phyloP scores from a whole-genome alignment of 192 early-diverging fungal genomes.

The Umbelopsis ramanniana region DNA sequence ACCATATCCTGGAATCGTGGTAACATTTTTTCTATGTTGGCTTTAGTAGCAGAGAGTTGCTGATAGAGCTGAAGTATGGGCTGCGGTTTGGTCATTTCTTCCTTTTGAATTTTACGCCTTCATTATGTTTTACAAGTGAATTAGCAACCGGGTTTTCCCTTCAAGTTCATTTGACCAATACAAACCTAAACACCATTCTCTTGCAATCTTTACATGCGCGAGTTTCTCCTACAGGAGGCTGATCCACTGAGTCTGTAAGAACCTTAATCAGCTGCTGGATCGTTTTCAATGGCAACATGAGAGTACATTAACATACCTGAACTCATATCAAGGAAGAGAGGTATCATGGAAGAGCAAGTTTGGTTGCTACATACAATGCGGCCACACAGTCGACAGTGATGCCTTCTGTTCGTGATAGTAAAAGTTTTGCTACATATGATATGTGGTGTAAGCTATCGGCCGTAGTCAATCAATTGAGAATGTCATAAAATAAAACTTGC shows the following conservation, averaged over 20 bases:
- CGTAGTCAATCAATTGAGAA: too few species aligned
- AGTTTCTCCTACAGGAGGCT: constrained; percentile 54
- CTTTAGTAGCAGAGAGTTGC: constrained; percentile 39
- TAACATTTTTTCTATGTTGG: constrained; percentile 54
- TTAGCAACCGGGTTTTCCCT: neutral
- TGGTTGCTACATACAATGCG: constrained; percentile 61
- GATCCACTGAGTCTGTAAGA: constrained; percentile 33
- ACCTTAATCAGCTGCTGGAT: neutral
- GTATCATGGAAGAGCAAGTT: constrained; percentile 54
- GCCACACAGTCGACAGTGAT: constrained; percentile 78
- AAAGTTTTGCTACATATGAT: constrained; percentile 22
- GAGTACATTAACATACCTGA: constrained; percentile 38
- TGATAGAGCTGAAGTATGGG: constrained; percentile 48
- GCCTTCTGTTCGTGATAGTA: constrained; percentile 60
- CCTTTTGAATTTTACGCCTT: constrained; percentile 48
- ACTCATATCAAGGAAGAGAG: constrained; percentile 46
- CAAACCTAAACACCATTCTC: constrained; percentile 55
- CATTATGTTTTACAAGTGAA: neutral
- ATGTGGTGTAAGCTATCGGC: neutral
- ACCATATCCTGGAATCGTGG: constrained; percentile 65
- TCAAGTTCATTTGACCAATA: neutral
- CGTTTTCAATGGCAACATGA: neutral
- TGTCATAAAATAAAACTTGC: neutral
- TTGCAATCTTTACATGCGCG: constrained; percentile 65
- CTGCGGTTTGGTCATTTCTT: constrained; percentile 39